Percentiles rank a stretch among this genome's conserved stretches.
Evolutionary conservation across 2,329 filamentous ascomycete genomes (phyloP).

Genomic region (Xylaria hypoxylon): DNA sequence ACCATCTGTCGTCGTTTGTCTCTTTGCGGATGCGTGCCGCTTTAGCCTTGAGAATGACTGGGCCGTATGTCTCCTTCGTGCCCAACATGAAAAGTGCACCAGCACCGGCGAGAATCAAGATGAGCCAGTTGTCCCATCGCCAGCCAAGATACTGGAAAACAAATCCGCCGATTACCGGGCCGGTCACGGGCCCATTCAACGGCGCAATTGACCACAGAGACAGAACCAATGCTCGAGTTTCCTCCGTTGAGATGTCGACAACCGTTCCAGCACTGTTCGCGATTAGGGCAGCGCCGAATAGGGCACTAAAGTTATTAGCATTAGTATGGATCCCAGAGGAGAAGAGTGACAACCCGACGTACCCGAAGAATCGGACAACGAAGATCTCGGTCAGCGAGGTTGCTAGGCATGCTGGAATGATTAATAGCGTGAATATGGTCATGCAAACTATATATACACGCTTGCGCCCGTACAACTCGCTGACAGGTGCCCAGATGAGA

Average conservation of each 20-base stretch:
- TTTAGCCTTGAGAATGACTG: conserved; percentile 74
- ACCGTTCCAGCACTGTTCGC: conserved; percentile 85
- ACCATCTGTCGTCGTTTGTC: conserved; percentile 77
- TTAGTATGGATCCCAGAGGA: conserved; percentile 20
- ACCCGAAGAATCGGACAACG: conserved; percentile 79
- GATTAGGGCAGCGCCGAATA: conserved; percentile 84
- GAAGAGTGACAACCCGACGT: conserved; percentile 43
- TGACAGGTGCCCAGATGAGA: conserved; percentile 78
- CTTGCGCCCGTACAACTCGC: conserved; percentile 75
- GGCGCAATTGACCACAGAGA: conserved; percentile 86
- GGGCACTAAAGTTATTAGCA: conserved; percentile 57
- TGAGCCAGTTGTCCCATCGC: conserved; percentile 89
- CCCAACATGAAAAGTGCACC: conserved; percentile 69
- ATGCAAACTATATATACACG: conserved; percentile 77
- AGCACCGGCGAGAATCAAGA: conserved; percentile 76
- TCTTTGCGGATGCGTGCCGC: conserved; percentile 73
- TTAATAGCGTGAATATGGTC: conserved; percentile 72
- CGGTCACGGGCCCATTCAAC: conserved; percentile 73
- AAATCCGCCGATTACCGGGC: conserved; percentile 84
- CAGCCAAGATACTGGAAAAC: conserved; percentile 82
- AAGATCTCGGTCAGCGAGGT: conserved; percentile 75
- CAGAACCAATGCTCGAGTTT: conserved; percentile 84
- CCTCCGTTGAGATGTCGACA: conserved; percentile 83
- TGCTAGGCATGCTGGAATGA: conserved; percentile 78
- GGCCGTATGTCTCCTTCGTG: conserved; percentile 81